Conservation (phyloP, 495 filamentous ascomycete genomes). For the Hyphodiscus hymeniophilus region DNA sequence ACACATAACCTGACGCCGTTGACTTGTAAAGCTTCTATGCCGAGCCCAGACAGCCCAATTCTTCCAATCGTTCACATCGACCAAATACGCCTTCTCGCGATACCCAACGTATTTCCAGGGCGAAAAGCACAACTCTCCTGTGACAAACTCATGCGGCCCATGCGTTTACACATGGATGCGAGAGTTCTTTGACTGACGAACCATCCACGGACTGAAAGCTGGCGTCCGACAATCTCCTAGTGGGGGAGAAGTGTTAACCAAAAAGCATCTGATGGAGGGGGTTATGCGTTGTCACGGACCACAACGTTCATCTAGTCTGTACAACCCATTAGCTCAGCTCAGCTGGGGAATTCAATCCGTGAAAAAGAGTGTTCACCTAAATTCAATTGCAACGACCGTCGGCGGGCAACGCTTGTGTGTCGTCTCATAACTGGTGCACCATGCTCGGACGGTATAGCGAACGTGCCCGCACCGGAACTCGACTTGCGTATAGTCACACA, state of each 20-base stretch:
- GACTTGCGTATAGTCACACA: slow-evolving; percentile 25
- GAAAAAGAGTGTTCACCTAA: slow-evolving; percentile 13
- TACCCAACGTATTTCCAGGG: no score
- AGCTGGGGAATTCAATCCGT: not conserved
- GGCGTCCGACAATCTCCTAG: slow-evolving; percentile 21
- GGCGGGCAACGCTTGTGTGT: slow-evolving; percentile 22
- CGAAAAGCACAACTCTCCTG: no score
- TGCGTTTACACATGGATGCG: slow-evolving; percentile 15
- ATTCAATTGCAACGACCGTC: slow-evolving; percentile 21
- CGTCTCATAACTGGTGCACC: slow-evolving; percentile 23
- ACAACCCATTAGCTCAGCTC: not conserved
- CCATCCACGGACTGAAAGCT: slow-evolving; percentile 18
- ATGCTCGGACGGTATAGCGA: slow-evolving; percentile 21
- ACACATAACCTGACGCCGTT: not conserved
- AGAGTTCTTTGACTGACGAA: slow-evolving; percentile 4
- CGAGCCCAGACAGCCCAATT: no score
- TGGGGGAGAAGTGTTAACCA: not conserved
- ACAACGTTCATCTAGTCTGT: slow-evolving; percentile 22
- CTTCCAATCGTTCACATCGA: no score
- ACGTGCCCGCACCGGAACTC: slow-evolving; percentile 21
- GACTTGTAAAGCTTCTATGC: no score
- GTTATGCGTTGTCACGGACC: slow-evolving; percentile 10
- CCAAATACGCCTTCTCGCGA: no score
- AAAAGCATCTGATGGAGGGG: not conserved
- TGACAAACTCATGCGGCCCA: no score